Conservation (phyloP, 106 monocot species). For the Platanthera guangdongensis region DNA sequence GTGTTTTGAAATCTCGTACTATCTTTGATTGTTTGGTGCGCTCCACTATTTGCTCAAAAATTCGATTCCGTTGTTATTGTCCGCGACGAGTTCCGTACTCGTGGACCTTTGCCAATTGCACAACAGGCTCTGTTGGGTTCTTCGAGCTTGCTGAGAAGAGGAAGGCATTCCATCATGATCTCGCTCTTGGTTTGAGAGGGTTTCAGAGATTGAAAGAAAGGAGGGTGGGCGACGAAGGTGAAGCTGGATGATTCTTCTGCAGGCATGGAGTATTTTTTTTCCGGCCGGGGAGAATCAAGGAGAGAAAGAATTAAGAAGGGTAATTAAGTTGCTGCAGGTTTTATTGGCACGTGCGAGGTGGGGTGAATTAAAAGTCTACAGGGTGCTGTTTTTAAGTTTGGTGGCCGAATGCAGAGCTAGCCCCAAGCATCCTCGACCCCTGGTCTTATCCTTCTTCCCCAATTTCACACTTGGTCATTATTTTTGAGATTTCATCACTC, state of each 20-base stretch:
- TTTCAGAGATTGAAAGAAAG: neutral
- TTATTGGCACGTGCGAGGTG: neutral
- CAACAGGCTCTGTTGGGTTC: conserved; percentile 18
- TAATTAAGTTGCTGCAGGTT: neutral
- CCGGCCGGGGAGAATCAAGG: neutral
- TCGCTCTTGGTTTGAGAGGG: neutral
- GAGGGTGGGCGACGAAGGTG: neutral
- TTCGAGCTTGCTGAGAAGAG: conserved; percentile 38
- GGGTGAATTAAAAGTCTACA: neutral
- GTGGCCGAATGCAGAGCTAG: too few relatives aligned
- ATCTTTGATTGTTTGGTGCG: too few relatives aligned
- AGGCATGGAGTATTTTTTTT: neutral
- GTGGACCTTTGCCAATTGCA: too few relatives aligned
- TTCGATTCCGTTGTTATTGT: too few relatives aligned
- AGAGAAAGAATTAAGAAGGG: neutral
- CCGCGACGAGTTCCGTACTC: too few relatives aligned
- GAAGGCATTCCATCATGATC: conserved; percentile 16
- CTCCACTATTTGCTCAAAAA: too few relatives aligned
- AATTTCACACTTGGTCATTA: too few relatives aligned
- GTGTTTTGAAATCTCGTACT: too few relatives aligned
- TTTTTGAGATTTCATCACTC: too few relatives aligned
- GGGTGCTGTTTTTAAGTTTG: too few relatives aligned
- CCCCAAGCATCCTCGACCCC: too few relatives aligned
- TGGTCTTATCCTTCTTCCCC: too few relatives aligned
- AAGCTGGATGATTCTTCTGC: neutral